Evolutionary conservation across 179 eudicot species (phyloP).

Genomic region (Carnegiea gigantea): DNA sequence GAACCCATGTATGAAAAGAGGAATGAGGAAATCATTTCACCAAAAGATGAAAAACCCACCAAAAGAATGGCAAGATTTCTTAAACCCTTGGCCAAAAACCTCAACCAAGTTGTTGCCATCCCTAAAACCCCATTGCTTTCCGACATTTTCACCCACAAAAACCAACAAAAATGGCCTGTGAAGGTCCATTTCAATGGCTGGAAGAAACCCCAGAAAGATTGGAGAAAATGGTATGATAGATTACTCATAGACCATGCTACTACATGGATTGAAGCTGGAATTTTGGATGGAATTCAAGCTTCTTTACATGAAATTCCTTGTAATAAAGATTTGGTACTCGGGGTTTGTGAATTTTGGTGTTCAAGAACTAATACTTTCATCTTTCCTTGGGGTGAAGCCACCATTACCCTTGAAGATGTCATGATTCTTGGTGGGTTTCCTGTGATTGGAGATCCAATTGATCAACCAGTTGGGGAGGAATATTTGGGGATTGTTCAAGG

Average conservation of each 20-base stretch:
- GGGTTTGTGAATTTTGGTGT: constrained; percentile 34
- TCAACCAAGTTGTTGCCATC: neutral
- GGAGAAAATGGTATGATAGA: constrained; percentile 25
- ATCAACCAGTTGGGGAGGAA: neutral
- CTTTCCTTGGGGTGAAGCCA: constrained; percentile 54
- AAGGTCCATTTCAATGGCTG: constrained; percentile 27
- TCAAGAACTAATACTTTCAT: constrained; percentile 28
- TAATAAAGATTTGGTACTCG: constrained; percentile 19
- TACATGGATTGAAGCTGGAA: constrained; percentile 31
- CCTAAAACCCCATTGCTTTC: constrained; percentile 22
- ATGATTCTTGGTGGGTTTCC: constrained; percentile 37
- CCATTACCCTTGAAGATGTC: constrained; percentile 38
- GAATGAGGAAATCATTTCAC: constrained; percentile 14
- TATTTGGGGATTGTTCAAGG: neutral
- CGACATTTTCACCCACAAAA: constrained; percentile 23
- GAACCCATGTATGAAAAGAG: constrained; percentile 18
- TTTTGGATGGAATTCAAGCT: constrained; percentile 28
- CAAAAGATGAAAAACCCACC: constrained; percentile 18
- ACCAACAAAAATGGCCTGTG: constrained; percentile 28
- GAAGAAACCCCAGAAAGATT: constrained; percentile 30
- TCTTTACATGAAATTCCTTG: constrained; percentile 26
- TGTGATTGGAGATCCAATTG: constrained; percentile 18
- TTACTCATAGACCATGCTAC: constrained; percentile 26
- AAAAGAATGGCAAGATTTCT: constrained; percentile 32
- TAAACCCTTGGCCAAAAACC: constrained; percentile 24